Conservation (phyloP, 73 alveolate species). For the Halteria grandinella region DNA sequence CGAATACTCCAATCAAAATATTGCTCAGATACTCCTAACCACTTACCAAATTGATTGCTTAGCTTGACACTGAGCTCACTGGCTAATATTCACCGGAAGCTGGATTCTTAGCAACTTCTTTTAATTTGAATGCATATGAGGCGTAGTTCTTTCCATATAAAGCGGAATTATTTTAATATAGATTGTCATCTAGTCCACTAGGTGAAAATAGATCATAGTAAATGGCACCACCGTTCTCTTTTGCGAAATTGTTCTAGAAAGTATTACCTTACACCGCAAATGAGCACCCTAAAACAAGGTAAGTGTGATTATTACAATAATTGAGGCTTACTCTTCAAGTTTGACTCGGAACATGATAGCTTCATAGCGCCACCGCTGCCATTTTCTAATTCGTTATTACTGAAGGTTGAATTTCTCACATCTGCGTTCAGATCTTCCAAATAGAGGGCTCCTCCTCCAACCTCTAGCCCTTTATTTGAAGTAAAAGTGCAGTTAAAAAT, state of each 20-base stretch:
- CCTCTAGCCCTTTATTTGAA: too few relatives aligned
- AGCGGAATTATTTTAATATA: not conserved
- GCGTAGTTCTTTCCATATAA: constrained; percentile 2
- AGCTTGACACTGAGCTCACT: not conserved
- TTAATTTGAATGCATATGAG: not conserved
- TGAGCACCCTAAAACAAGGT: not conserved
- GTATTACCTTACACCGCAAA: not conserved
- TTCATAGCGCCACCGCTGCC: too few relatives aligned
- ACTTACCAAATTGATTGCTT: not conserved
- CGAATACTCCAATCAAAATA: constrained; percentile 7
- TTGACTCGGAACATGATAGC: too few relatives aligned
- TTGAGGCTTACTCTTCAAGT: too few relatives aligned
- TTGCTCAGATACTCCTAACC: not conserved
- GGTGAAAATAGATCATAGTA: constrained; percentile 9
- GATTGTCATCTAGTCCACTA: not conserved
- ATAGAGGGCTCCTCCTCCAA: too few relatives aligned
- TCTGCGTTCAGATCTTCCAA: too few relatives aligned
- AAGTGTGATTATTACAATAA: too few relatives aligned
- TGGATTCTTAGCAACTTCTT: too few relatives aligned
- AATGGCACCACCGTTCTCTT: constrained; percentile 4
- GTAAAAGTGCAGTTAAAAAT: too few relatives aligned
- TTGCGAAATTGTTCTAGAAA: not conserved
- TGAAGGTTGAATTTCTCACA: too few relatives aligned
- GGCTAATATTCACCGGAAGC: not conserved
- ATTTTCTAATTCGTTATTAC: too few relatives aligned